Percentiles rank a stretch among this genome's conserved stretches.
phyloP scores from a whole-genome alignment of 371 early-diverging fungal species.

The Haplosporangium sp. region DNA sequence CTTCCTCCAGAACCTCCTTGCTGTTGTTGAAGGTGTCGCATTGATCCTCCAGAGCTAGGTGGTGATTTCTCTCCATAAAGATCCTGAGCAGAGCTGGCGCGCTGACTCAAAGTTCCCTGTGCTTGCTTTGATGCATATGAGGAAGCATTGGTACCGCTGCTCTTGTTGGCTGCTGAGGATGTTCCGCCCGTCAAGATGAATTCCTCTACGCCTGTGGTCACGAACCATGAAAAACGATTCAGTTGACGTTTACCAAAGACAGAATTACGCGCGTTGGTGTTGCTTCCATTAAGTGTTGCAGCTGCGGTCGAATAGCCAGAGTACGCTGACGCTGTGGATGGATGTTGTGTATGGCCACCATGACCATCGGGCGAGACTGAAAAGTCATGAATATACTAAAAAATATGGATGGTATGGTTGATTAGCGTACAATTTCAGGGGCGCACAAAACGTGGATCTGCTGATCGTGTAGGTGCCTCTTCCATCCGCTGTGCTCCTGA shows the following conservation, averaged over 20 bases:
- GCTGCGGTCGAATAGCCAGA: constrained; percentile 39
- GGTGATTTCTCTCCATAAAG: constrained; percentile 24
- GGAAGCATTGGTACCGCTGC: not conserved
- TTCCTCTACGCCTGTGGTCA: constrained; percentile 60
- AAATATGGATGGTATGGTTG: not conserved
- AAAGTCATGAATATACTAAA: constrained; percentile 52
- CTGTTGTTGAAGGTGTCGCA: constrained; percentile 5
- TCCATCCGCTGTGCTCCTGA: not conserved
- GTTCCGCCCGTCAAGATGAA: constrained; percentile 55
- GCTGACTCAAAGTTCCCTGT: constrained; percentile 11
- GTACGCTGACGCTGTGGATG: constrained; percentile 28
- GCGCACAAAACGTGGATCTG: too few species aligned
- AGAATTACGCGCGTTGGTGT: constrained; percentile 47
- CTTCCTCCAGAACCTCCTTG: constrained; percentile 12
- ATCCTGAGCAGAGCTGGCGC: constrained; percentile 26
- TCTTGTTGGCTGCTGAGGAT: not conserved
- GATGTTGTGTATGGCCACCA: constrained; percentile 32
- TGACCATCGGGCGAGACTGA: constrained; percentile 30
- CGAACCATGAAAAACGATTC: constrained; percentile 60
- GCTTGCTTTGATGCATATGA: not conserved
- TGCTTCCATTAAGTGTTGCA: constrained; percentile 12
- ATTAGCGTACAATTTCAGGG: too few species aligned
- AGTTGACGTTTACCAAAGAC: constrained; percentile 57
- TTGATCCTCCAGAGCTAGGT: constrained; percentile 31
- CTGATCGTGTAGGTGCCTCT: too few species aligned